Base-by-base conservation (phyloP, 1,284 basidiomycete species). In the Microbotryum scabiosae region DNA sequence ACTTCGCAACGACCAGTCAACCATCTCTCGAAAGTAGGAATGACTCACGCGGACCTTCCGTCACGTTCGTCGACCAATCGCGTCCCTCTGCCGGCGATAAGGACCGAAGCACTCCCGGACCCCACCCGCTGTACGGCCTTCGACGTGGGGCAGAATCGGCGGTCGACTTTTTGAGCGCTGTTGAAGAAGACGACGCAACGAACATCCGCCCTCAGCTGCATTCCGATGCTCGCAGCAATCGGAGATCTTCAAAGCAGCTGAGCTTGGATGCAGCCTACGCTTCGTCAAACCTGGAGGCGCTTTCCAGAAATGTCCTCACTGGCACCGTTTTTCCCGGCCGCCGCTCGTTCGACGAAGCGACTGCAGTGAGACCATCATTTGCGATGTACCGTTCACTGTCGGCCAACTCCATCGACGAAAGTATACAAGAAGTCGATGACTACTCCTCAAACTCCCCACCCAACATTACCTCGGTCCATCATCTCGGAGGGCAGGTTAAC, bases 101-200 rank as follows among this genome's bases (percentile, higher is more conserved):
- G 36, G 36, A 41, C 16, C 36, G 36, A 41, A 12, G 36, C 36
- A 41, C 14, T 41, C 16, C 36, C 36, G 36, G 36, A 41, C 28
- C 36, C 18, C 57, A 62, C 51, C 43, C 54, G 4, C 46, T 70
- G 32, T 70, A 66, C 56, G 56, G 57, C 9, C 63, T 69, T 32
- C 54, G 61, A 0, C 45, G 67, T 1, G 59, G 63, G 45, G 56
- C 62, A 25, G 68, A 70, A 54, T 65, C 62, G 3, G 65, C 70
- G 6, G 59, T 71, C 41, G 69, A 70, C 46, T 66, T 69, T 12
- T 59, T 70, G 6, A 51, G 59, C 16, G 50, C 65, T 26, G 63
- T 70, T 23, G 63, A 64, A 25, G 70, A 71, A 44, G 65, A 64
- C 46, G 65, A 68, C 30, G 54, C 23, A 8, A 23, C 46, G 0